Conservation (phyloP, 306 rosid genomes). For the Acacia crassicarpa region DNA sequence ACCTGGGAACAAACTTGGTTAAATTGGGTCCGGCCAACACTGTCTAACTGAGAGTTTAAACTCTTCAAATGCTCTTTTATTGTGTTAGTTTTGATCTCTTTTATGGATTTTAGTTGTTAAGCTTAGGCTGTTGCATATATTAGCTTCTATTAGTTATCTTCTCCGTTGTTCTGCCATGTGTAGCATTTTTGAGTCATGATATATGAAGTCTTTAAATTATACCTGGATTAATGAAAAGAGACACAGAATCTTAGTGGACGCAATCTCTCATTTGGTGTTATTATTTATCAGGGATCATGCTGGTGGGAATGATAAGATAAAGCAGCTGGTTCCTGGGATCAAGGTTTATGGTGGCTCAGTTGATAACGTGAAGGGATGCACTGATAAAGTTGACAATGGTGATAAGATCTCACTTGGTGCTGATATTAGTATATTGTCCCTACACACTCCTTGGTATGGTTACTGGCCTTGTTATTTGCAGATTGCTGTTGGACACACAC, state of each 20-base stretch:
- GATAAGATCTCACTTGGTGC: constrained; percentile 80
- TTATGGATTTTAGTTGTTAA: not conserved
- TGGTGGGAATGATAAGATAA: constrained; percentile 86
- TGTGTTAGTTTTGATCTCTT: not conserved
- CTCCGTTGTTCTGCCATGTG: not conserved
- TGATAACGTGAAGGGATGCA: constrained; percentile 89
- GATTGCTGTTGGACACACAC: not conserved
- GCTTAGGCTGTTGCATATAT: not conserved
- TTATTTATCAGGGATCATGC: constrained; percentile 70
- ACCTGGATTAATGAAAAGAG: not conserved
- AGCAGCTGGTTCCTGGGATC: constrained; percentile 77
- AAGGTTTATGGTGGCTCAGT: constrained; percentile 86
- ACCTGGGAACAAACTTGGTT: not conserved
- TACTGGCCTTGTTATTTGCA: not conserved
- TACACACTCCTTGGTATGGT: constrained; percentile 88
- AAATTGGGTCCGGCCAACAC: not conserved
- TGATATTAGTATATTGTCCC: constrained; percentile 61
- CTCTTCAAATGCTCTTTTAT: not conserved
- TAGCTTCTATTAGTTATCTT: constrained; percentile 5
- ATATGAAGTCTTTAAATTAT: not conserved
- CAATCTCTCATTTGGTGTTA: not conserved
- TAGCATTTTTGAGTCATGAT: not conserved
- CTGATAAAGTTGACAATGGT: constrained; percentile 78
- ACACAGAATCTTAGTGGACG: not conserved
- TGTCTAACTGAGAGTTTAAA: not conserved